Conservation (phyloP, 2,329 filamentous ascomycete species). For the Calonectria hongkongensis region DNA sequence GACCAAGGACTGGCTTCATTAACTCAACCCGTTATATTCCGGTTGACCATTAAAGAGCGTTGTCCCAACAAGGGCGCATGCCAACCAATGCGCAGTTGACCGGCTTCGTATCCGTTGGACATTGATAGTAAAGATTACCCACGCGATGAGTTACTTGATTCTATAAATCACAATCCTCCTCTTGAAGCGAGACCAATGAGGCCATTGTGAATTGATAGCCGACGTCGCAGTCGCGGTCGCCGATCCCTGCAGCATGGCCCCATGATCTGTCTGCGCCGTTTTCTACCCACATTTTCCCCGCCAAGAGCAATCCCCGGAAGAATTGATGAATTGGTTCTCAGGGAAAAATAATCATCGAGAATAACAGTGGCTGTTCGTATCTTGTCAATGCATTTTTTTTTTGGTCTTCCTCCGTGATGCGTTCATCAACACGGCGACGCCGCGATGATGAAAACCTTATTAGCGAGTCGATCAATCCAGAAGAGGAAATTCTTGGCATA, state of each 20-base stretch:
- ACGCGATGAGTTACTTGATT: conserved; percentile 15
- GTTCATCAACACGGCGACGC: neutral
- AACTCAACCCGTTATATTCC: neutral
- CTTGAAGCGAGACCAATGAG: neutral
- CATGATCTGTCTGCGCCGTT: conserved; percentile 17
- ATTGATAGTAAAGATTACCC: neutral
- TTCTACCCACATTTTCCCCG: conserved; percentile 2
- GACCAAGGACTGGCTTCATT: neutral
- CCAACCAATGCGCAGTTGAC: neutral
- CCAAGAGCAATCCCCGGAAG: neutral
- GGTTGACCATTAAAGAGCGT: neutral
- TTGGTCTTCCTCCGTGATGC: too few species aligned
- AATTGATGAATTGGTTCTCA: conserved; percentile 3
- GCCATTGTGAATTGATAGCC: neutral
- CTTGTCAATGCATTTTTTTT: neutral
- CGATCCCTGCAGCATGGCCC: conserved; percentile 1
- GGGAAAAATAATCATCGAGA: neutral
- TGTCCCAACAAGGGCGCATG: neutral
- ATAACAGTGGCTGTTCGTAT: neutral
- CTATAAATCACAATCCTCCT: conserved; percentile 8
- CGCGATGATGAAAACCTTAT: conserved; percentile 8
- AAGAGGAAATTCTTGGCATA: conserved; percentile 13
- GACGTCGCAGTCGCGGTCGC: conserved; percentile 1
- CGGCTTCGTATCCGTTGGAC: conserved; percentile 3
- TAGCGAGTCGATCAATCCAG: neutral